Percentiles rank a stretch among this genome's conserved stretches.
These are phyloP conservation scores for Beauveria australis DNA, from an alignment of 2,329 filamentous ascomycete genomes.

Conservation along the genomic window DNA sequence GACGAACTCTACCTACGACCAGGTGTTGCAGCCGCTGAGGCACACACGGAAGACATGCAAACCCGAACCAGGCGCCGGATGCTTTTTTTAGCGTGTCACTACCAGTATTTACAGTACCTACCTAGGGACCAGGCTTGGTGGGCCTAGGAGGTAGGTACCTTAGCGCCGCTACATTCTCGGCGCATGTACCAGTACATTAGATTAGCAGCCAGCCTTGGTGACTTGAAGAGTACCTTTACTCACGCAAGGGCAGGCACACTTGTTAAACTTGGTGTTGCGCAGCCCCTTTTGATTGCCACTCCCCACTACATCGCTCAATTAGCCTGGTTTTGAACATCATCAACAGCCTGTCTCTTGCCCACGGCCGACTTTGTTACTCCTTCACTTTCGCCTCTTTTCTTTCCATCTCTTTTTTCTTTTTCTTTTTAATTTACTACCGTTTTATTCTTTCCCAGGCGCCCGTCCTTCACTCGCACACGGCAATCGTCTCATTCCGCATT, in stretches of 20 bases:
- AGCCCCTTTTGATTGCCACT: constrained; percentile 13
- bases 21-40: not conserved
- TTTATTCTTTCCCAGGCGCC: not conserved
- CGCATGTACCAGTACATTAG: not conserved
- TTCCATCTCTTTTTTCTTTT: constrained; percentile 1
- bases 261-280: constrained; percentile 4
- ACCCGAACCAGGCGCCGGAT: not conserved
- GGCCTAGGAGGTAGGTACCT: not conserved
- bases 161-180: not conserved
- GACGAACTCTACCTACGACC: not conserved
- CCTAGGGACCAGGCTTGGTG: not conserved
- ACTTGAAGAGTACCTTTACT: no score
- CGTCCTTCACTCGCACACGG: no score
- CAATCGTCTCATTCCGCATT: not conserved
- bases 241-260: not conserved
- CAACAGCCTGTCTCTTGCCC: constrained; percentile 1
- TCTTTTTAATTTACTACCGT: not conserved
- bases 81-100: not conserved
- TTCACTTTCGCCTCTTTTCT: constrained; percentile 1
- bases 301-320: constrained; percentile 8
- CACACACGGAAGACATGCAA: not conserved
- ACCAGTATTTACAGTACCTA: no score
- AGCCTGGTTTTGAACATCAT: constrained; percentile 7
- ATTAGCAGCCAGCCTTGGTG: no score
- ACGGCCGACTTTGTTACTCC: not conserved